Evolutionary conservation across 345 rosid genomes (phyloP).

Genomic region (Conringia planisiliqua): DNA sequence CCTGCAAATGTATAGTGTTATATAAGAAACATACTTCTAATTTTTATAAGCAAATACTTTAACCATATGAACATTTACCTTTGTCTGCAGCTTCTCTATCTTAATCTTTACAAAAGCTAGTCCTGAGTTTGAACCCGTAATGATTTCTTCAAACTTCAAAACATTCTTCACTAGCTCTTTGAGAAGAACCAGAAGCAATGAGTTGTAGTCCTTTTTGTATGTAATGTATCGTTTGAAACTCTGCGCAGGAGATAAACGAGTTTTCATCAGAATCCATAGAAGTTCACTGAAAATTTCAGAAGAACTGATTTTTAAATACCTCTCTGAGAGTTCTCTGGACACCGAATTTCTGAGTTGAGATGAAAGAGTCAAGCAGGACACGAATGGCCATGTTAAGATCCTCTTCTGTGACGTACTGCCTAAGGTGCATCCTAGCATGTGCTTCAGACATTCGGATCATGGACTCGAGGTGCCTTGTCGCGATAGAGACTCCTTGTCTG

Average conservation of each 20-base stretch:
- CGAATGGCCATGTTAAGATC: constrained; percentile 95
- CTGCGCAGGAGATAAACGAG: constrained; percentile 41
- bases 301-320: constrained; percentile 39
- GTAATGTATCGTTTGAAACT: constrained; percentile 90
- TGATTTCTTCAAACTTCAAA: constrained; percentile 78
- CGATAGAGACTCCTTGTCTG: constrained; percentile 96
- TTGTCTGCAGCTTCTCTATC: constrained; percentile 65
- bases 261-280: background rate
- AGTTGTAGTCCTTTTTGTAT: constrained; percentile 82
- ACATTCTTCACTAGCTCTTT: constrained; percentile 79
- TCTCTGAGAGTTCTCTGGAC: constrained; percentile 88
- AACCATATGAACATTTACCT: constrained; percentile 42
- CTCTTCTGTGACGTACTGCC: constrained; percentile 87
- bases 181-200: constrained; percentile 74
- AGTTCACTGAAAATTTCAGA: background rate
- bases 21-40: background rate
- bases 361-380: constrained; percentile 86
- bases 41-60: background rate
- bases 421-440: constrained; percentile 97
- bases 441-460: constrained; percentile 99
- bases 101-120: constrained; percentile 56
- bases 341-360: constrained; percentile 93
- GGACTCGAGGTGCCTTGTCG: constrained; percentile 97
- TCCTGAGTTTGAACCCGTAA: constrained; percentile 68
- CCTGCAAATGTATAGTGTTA: constrained; percentile 42